Percentiles rank a stretch among this genome's conserved stretches.
Conservation (phyloP, 148 eudicot species). For the Spergularia bocconei region DNA sequence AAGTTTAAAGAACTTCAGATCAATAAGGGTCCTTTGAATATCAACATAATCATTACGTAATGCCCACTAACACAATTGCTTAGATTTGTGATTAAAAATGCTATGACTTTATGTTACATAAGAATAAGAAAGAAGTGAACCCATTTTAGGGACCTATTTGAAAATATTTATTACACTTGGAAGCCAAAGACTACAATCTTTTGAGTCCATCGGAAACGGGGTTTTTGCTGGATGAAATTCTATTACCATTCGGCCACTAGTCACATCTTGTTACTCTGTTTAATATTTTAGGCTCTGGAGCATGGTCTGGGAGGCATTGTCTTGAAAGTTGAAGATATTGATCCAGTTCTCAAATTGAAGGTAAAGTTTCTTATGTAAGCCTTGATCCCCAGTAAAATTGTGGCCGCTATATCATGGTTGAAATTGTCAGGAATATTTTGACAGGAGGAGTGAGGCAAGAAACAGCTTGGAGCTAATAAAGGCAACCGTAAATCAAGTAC, state of each 20-base stretch:
- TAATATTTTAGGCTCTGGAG: constrained; percentile 71
- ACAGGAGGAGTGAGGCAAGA: constrained; percentile 59
- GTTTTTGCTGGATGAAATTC: background rate
- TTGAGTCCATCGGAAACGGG: background rate
- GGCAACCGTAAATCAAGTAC: constrained; percentile 60
- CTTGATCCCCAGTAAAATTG: constrained; percentile 18
- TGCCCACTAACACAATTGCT: too few relatives aligned
- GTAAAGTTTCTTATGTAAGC: constrained; percentile 32
- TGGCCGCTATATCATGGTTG: constrained; percentile 27
- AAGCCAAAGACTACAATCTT: background rate
- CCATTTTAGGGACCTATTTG: too few relatives aligned
- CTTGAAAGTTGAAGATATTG: constrained; percentile 64
- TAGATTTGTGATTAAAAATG: too few relatives aligned
- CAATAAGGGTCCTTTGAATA: too few relatives aligned
- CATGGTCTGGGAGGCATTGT: constrained; percentile 86
- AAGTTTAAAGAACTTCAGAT: background rate
- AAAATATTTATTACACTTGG: background rate
- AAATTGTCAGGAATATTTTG: constrained; percentile 72
- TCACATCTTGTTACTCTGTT: background rate
- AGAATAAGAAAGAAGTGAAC: too few relatives aligned
- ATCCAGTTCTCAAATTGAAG: constrained; percentile 71
- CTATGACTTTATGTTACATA: too few relatives aligned
- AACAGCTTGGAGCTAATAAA: constrained; percentile 51
- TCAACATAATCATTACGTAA: too few relatives aligned
- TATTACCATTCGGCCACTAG: too few relatives aligned